A percentile compares a stretch with the other conserved stretches of the same genome.
Evolutionary conservation across 140 eudicot genomes (phyloP).

Genomic region (Anethum foeniculum): DNA sequence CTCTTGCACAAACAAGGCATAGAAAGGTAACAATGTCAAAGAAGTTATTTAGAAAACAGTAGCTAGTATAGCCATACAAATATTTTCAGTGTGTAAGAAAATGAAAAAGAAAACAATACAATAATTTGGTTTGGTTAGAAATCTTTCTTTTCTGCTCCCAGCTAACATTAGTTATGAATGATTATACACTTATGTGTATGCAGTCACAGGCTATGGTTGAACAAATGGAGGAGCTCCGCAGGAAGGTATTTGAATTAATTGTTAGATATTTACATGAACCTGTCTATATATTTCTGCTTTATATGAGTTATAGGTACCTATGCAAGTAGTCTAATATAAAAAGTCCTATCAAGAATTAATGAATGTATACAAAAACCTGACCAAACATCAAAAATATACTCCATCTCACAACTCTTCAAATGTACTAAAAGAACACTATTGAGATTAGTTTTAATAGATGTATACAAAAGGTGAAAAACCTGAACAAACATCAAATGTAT

Average conservation of each 20-base stretch:
- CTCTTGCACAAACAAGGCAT: conserved; percentile 83
- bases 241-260: conserved; percentile 33
- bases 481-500: conserved; percentile 3
- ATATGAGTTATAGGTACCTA: neutral
- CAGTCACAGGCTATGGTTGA: conserved; percentile 77
- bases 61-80: neutral
- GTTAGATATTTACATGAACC: neutral
- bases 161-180: neutral
- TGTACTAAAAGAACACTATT: neutral
- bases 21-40: conserved; percentile 50
- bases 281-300: neutral
- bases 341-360: neutral
- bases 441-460: neutral
- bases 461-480: conserved; percentile 1
- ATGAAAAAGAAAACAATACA: neutral
- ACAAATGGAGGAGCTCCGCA: conserved; percentile 86
- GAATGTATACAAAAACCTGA: neutral
- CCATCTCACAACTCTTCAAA: neutral
- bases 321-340: neutral
- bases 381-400: neutral
- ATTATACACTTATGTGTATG: neutral
- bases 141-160: neutral
- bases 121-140: neutral
- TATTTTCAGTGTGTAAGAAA: neutral
- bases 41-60: neutral